Base-by-base conservation (phyloP, 1,139 yeast species). In the Saccharomyces hybrid region DNA sequence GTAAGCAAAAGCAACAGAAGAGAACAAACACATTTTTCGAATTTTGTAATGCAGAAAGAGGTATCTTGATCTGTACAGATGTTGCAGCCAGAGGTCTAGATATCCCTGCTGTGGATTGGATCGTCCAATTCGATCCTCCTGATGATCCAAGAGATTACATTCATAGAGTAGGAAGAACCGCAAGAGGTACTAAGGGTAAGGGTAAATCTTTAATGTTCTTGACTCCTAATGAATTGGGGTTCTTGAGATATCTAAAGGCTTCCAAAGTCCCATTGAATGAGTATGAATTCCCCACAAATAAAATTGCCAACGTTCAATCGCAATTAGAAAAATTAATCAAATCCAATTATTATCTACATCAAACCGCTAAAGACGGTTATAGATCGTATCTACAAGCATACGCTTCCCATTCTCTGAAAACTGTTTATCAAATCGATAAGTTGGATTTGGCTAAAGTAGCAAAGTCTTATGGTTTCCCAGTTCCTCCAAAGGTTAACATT, bases 131-230 rank as follows among this genome's bases (percentile, higher is more conserved):
- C 64, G 97, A 93, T 71, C 98, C 98, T 51, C 98, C 98, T 69
- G 98, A 93, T 84, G 98, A 93, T 74, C 98, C 98, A 71, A 84
- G 97, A 73, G 97, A 91, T 73, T 93, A 93, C 68, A 91, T 93
- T 64, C 99, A 93, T 73, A 84, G 98, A 72, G 98, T 93, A 20
- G 23, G 23, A 20, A 20, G 23, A 20, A 20, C 23, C 23, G 23
- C 23, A 20, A 20, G 23, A 20, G 99, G 98, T 56, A 79, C 95
- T 20, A 70, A 80, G 51, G 98, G 96, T 55, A 85, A 85, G 69
- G 99, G 99, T 62, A 88, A 85, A 72, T 88, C 96, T 14, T 77
- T 93, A 59, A 90, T 93, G 98, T 93, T 93, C 73, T 78, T 93
- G 71, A 85, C 93, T 4, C 98, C 99, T 47, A 84, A 83, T 48